phyloP scores from a whole-genome alignment of 768 basidiomycete genomes.

The Auricularia sp. region DNA sequence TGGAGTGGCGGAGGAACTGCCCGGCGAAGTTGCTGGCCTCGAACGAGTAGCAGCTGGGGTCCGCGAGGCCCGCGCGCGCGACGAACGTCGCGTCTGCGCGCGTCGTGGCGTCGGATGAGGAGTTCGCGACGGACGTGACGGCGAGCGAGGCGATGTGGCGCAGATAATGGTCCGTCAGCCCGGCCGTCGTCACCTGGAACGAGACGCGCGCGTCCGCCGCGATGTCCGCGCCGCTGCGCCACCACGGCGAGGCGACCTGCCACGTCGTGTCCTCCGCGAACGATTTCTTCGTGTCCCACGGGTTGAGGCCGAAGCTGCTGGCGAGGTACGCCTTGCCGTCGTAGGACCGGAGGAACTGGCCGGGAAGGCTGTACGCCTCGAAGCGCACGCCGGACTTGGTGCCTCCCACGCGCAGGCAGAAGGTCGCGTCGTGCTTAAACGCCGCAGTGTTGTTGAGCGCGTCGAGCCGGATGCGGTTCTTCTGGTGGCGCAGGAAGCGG shows the following conservation, averaged over 20 bases:
- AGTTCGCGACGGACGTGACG: neutral
- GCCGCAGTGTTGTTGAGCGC: neutral
- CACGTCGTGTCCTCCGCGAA: neutral
- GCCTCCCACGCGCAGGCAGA: neutral
- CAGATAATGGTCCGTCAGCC: neutral
- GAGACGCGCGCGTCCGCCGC: neutral
- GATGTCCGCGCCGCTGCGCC: constrained; percentile 1
- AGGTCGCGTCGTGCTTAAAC: neutral
- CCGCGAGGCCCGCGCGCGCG: neutral
- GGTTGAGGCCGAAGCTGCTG: neutral
- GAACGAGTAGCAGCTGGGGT: neutral
- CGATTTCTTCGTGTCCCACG: neutral
- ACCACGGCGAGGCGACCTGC: neutral
- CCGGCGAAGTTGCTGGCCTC: neutral
- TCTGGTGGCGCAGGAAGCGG: neutral
- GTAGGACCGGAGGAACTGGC: neutral
- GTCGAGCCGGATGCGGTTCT: neutral
- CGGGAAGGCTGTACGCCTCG: neutral
- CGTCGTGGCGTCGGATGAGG: neutral
- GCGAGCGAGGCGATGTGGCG: neutral
- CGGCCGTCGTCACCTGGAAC: neutral
- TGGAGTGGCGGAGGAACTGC: neutral
- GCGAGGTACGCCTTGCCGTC: neutral
- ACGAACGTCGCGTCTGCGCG: neutral
- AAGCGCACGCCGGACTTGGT: neutral